phyloP scores from a whole-genome alignment of 129 eudicot genomes.

The Heracleum sosnowskyi region DNA sequence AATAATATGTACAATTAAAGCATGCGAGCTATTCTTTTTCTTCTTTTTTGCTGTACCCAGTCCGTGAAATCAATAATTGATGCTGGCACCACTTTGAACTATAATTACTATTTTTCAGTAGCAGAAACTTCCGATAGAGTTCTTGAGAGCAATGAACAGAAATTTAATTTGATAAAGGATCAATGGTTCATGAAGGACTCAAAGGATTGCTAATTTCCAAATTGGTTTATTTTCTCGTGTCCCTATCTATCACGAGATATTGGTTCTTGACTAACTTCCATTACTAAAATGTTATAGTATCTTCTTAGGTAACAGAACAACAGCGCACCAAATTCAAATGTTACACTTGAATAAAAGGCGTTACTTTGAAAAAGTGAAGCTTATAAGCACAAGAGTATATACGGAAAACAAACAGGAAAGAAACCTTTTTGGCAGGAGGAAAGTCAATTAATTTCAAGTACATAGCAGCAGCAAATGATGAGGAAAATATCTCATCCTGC shows the following conservation, averaged over 20 bases:
- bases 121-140: not conserved
- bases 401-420: not conserved
- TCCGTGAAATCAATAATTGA: not conserved
- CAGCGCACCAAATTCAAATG: not conserved
- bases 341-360: not conserved
- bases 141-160: not conserved
- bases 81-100: not conserved
- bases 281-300: not conserved
- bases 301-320: not conserved
- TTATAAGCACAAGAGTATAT: not conserved
- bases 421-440: slow-evolving; percentile 76
- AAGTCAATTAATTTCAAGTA: slow-evolving; percentile 65
- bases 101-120: not conserved
- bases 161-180: not conserved
- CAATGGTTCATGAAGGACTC: not conserved
- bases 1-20: not conserved
- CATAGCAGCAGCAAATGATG: slow-evolving; percentile 88
- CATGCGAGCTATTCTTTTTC: not conserved
- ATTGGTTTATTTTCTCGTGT: not conserved
- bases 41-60: not conserved
- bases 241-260: not conserved
- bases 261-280: not conserved
- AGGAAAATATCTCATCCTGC: slow-evolving; percentile 92
- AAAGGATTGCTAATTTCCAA: not conserved
- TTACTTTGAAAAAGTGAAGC: not conserved